Evolutionary conservation across 805 yeast species (phyloP), one percentile per base, ranked within the genome.

Genomic region (Wickerhamomyces bisporus): DNA sequence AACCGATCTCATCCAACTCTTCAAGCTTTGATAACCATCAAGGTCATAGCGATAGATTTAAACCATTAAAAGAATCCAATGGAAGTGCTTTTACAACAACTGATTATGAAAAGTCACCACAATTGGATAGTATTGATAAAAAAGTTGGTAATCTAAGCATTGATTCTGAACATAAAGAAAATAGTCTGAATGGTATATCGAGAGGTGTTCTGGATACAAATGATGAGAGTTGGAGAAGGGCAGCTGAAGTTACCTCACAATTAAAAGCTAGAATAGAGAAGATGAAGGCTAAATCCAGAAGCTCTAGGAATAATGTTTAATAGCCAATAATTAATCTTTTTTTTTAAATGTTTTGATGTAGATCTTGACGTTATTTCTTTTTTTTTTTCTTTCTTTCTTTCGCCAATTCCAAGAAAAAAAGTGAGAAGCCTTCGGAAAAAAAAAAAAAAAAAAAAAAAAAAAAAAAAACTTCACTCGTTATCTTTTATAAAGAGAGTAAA

Each of bases 241-340:
- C 96, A 0, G 89, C 93, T 0, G 95, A 85, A 49, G 94, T 87
- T 11, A 88, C 96, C 1, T 75, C 79, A 4, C 91, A 84, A 58
- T 72, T 88, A 53, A 85, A 82, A 57, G 94, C 88, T 1, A 66
- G 96, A 50, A 88, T 88, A 32, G 94, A 86, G 60, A 81, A 82
- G 59, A 87, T 88, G 96, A 84, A 84, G 55, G 86, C 86, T 11
- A 69, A 81, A 34, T 58, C 66, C 4, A 53, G 63, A 40, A 55
- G 52, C 11, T 34, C 41, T 14, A 42, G 38, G 24, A 32, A 17
- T 18, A 32, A 29, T 17, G 35, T 34, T 3, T 39, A 21, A 32
- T n/a, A 26, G 11, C 25, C 25, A 8, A 26, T 26, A 26, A 26
- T 23, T 23, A 23, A 23, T 23, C n/a, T n/a, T n/a, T n/a, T n/a